Conservation (phyloP, 306 rosid genomes). For the Cucurbita ficifolia region DNA sequence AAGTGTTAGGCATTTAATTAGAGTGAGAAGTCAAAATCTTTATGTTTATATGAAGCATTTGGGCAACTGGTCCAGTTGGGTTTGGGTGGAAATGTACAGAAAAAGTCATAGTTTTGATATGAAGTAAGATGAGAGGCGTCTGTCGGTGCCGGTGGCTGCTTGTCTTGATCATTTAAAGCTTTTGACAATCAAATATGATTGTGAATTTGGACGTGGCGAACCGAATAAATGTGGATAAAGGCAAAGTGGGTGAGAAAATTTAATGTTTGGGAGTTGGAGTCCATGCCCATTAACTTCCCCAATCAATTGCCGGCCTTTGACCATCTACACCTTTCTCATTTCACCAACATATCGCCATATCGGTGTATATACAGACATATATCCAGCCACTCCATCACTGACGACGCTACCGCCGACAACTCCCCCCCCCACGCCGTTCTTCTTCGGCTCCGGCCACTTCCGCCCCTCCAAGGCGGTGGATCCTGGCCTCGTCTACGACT, state of each 20-base stretch:
- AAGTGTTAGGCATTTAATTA: not conserved
- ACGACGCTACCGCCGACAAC: slow-evolving; percentile 27
- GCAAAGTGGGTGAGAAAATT: not conserved
- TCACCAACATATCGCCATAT: not conserved
- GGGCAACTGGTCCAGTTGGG: not conserved
- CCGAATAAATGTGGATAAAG: not conserved
- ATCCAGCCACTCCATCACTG: slow-evolving; percentile 35
- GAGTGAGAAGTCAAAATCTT: not conserved
- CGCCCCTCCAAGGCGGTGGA: slow-evolving; percentile 49
- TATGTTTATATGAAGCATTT: not conserved
- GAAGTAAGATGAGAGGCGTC: not conserved
- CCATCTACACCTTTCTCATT: not conserved
- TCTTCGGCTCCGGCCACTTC: slow-evolving; percentile 77
- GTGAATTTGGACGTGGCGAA: no score
- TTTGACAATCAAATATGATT: no score
- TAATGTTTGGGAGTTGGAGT: not conserved
- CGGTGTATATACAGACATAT: no score
- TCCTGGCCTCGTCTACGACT: slow-evolving; percentile 79
- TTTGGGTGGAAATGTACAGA: not conserved
- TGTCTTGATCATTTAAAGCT: not conserved
- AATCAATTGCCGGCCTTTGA: not conserved
- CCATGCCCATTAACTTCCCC: not conserved
- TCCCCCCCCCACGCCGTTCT: slow-evolving; percentile 58
- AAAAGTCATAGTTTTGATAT: no score
- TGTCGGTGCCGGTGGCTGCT: not conserved